Evolutionary conservation across 805 yeast genomes (phyloP).

Genomic region (Candida cerambycidarum): DNA sequence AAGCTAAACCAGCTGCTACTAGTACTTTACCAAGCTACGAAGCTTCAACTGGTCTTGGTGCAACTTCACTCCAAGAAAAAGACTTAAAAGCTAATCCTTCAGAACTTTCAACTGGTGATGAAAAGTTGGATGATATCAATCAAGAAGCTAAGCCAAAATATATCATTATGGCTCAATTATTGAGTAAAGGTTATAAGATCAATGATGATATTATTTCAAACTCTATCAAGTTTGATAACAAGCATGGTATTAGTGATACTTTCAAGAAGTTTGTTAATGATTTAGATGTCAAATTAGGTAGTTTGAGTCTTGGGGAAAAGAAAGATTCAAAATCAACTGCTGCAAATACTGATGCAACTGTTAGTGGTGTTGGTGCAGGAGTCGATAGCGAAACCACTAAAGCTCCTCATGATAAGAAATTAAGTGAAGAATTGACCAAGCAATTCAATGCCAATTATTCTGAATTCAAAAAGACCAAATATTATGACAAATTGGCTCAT

Average conservation of each 20-base stretch:
- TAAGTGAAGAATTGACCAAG: constrained; percentile 4
- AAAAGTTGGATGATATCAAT: constrained; percentile 47
- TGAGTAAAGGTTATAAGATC: constrained; percentile 70
- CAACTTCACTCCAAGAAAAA: constrained; percentile 20
- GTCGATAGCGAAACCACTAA: neutral
- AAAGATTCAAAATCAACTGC: neutral
- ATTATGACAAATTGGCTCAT: constrained; percentile 35
- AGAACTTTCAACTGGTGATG: constrained; percentile 29
- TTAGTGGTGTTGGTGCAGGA: constrained; percentile 56
- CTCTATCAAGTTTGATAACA: constrained; percentile 63
- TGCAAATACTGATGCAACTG: constrained; percentile 10
- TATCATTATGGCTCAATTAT: constrained; percentile 72
- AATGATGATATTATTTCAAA: constrained; percentile 60
- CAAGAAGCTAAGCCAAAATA: constrained; percentile 80
- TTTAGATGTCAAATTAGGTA: constrained; percentile 54
- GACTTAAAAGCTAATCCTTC: constrained; percentile 7
- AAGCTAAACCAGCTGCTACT: constrained; percentile 10
- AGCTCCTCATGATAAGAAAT: neutral
- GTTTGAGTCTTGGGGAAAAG: neutral
- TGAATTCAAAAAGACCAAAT: constrained; percentile 14
- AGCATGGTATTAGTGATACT: constrained; percentile 57
- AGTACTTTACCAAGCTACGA: constrained; percentile 17
- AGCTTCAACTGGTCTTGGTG: constrained; percentile 14
- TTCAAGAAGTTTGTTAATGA: constrained; percentile 56
- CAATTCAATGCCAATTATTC: constrained; percentile 2